These are phyloP conservation scores for Crataegus laevigata DNA, from an alignment of 306 rosid species.

Conservation along the genomic window DNA sequence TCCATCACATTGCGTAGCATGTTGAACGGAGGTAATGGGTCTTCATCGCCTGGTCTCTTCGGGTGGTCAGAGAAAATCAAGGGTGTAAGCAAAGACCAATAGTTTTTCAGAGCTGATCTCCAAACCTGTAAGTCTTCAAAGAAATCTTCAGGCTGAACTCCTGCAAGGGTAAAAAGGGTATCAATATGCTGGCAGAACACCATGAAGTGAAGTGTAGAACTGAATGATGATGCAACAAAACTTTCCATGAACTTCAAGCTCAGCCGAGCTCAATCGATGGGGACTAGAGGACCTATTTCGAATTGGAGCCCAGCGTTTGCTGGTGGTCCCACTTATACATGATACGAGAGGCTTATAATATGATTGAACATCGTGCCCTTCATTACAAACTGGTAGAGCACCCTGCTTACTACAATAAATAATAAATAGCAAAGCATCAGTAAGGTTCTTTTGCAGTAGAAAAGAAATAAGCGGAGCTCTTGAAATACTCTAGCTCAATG, in stretches of 20 bases:
- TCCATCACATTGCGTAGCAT: conserved; percentile 97
- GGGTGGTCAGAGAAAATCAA: conserved; percentile 99
- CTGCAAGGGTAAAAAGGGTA: conserved; percentile 48
- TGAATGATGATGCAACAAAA: conserved; percentile 26
- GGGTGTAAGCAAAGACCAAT: conserved; percentile 95
- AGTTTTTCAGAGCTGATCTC: conserved; percentile 66
- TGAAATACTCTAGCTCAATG: conserved; percentile 11
- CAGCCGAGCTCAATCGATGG: conserved; percentile 44
- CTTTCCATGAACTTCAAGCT: conserved; percentile 92
- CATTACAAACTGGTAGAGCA: conserved; percentile 62
- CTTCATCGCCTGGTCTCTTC: conserved; percentile 99
- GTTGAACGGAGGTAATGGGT: conserved; percentile 95
- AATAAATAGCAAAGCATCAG: conserved; percentile 1
- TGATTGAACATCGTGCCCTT: conserved; percentile 43
- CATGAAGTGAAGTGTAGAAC: background rate
- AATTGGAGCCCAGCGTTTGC: conserved; percentile 82
- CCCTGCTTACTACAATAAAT: conserved; percentile 50
- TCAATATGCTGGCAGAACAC: conserved; percentile 22
- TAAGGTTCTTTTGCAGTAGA: conserved; percentile 5
- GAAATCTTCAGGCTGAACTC: conserved; percentile 76
- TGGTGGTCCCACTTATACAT: conserved; percentile 77
- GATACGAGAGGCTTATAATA: conserved; percentile 74
- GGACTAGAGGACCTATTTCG: conserved; percentile 67
- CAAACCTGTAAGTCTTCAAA: conserved; percentile 69
- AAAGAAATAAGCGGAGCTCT: conserved; percentile 5